Evolutionary conservation across 305 asterid species (phyloP), one percentile per base, ranked within the genome.

Genomic region (Fraxinus sp.): DNA sequence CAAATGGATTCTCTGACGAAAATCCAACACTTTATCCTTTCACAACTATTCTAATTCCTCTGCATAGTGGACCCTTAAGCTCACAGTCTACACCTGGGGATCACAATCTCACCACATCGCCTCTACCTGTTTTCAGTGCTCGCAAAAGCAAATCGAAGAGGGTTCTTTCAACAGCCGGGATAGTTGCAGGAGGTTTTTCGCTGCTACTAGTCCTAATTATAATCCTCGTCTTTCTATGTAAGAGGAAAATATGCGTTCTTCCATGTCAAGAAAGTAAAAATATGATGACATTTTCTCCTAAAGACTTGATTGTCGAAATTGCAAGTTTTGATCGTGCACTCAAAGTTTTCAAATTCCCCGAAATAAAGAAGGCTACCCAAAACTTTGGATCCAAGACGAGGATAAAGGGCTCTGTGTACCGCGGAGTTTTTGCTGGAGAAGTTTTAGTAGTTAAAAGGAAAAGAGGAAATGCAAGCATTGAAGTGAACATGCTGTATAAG

Each of bases 11-110:
- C 36, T 37, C 81, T 16, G 86, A 82, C 22, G 87, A 88, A 75
- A 37, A 20, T 74, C 59, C 82, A 2, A 14, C 18, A 6, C 55
- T 91, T 37, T 89, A 83, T 86, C 92, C 94, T 80, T 86, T 85
- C 86, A 90, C 95, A 5, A 90, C 97, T 16, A 77, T 91, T 78
- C 85, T 91, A 37, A 78, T 92, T 79, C 95, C 95, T 10, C 37
- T 92, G 62, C 79, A 74, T n/a, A 68, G 36, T 35, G 88, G 84
- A 36, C 95, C 97, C 20, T 59, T 80, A 28, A 82, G 81, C 74
- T 85, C 80, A 68, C 78, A 82, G 14, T 81, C 86, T 6, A 11
- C 64, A 32, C 81, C 77, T 28, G 83, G 59, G 9, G 20, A 44
- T 24, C 4, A 20, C 35, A 71, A 66, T 68, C 22, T 24, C 35